Evolutionary conservation across 139 green algal species (phyloP), one percentile per base, ranked within the genome.

Genomic region (Medakamo hakoo): DNA sequence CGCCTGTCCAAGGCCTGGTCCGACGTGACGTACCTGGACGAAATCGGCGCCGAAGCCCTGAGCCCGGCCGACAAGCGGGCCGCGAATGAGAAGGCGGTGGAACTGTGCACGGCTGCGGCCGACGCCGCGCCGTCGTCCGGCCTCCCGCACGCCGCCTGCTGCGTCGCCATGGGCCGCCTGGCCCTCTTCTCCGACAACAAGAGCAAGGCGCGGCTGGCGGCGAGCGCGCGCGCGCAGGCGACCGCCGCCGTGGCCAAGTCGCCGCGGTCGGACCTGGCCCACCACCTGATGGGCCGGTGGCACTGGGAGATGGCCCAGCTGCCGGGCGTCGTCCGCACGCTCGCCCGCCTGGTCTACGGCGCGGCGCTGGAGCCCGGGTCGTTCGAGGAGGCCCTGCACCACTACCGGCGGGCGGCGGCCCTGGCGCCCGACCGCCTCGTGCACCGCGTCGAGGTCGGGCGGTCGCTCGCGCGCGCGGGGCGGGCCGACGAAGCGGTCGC

Each of bases 271-370:
- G 85, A 92, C 62, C 63, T 90, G 30, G 80, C 85, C 1, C 85
- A 89, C 63, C 85, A 92, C 63, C 70, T 92, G 16, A 82, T 90
- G 70, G 85, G 84, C 26, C 67, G 82, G 70, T 85, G 78, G 81
- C 77, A 88, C 61, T 80, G 78, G 27, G 82, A 88, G 60, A 88
- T 88, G 80, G 78, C 82, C 1, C 40, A 66, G 40, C 64, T 82
- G 14, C 88, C 84, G 71, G 63, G 67, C 5, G 59, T 86, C 14
- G 75, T 86, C 55, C 73, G 81, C 30, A 68, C 76, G 3, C 57
- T 88, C 49, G 71, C 86, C 4, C 63, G 82, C 23, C 62, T 86
- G 59, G 66, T 83, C 30, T 88, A 77, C 57, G 81, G 81, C 28
- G 77, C 76, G 0, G 72, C 70, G 4, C 68, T 88, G 30, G 29